Evolutionary conservation across 2,329 filamentous ascomycete species (phyloP).

Genomic region (Exophiala alcalophila): DNA sequence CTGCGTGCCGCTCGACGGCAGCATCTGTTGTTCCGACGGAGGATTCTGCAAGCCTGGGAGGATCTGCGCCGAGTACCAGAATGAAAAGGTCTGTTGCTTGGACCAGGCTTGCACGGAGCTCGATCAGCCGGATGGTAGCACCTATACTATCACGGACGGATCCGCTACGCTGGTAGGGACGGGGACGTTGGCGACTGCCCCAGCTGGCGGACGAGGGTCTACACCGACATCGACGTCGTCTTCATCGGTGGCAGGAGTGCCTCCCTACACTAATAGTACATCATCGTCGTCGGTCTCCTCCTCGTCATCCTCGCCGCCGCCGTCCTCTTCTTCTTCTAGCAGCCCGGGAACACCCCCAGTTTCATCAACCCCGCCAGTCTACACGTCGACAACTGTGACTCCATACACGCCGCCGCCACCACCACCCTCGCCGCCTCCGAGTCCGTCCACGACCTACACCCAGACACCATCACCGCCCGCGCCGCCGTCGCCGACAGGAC

Average conservation of each 20-base stretch:
- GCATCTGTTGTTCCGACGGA: constrained; percentile 10
- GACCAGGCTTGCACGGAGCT: constrained; percentile 5
- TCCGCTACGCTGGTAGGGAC: constrained; percentile 1
- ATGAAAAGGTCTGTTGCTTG: constrained; percentile 3
- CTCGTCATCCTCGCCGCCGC: neutral
- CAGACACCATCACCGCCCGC: neutral
- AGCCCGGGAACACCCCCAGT: neutral
- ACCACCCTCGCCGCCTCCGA: too few relatives aligned
- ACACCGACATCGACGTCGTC: too few relatives aligned
- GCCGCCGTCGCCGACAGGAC: too few relatives aligned
- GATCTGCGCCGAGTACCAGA: constrained; percentile 7
- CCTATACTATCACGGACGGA: constrained; percentile 6
- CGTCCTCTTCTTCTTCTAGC: too few relatives aligned
- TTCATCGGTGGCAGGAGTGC: too few relatives aligned
- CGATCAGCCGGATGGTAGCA: constrained; percentile 4
- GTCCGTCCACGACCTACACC: too few relatives aligned
- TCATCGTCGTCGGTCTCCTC: too few relatives aligned
- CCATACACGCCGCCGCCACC: too few relatives aligned
- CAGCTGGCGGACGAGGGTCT: neutral
- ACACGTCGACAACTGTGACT: too few relatives aligned
- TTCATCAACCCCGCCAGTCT: too few relatives aligned
- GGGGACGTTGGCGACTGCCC: neutral
- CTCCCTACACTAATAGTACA: too few relatives aligned
- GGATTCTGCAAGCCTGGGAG: constrained; percentile 4
- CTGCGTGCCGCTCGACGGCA: constrained; percentile 9